Base-by-base conservation (phyloP, 2,329 filamentous ascomycete genomes). In the Zymoseptoria tritici region DNA sequence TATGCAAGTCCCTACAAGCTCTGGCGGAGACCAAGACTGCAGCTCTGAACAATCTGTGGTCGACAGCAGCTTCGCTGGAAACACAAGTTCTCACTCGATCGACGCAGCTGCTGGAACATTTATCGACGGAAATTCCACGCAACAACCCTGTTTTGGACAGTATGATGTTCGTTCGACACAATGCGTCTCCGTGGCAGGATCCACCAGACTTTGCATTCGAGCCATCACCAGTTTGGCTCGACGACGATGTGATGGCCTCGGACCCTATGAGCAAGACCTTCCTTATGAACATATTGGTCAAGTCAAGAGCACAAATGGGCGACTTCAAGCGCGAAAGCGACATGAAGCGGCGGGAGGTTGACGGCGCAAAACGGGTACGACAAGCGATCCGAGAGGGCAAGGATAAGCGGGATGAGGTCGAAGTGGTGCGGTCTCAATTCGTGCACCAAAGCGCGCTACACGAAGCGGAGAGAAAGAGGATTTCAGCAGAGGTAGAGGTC, bases 161-260 rank as follows among this genome's bases (percentile, higher is more conserved):
- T 20, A 90, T 96, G 82, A 99, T 99, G 94, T 99, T 97, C 74
- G 86, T 96, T 59, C 87, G 89, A 62, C 94, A 99, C 78, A 99
- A 99, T 71, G 85, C 89, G 67, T 29, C 84, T 22, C 78, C 83
- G 56, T 96, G 90, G 81, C 86, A 91, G 70, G 93, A 97, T 70
- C 94, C 94, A 0, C 70, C 83, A 0, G 88, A 97, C 75, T 89
- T 94, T 75, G 79, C 78, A 9, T 99, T 99, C 68, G 94, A 99
- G 74, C 89, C 94, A 0, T 96, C 92, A 72, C 93, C 94, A 0
- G 89, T 99, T 26, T 99, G 95, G 94, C 88, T 97, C 69, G 95
- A 99, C 68, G 91, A 97, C 68, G 89, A 88, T 60, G 77, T 82
- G 21, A 96, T 99, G 83, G 83, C 94, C 6, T 85, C 88, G 0